Evolutionary conservation across 2,329 filamentous ascomycete genomes (phyloP).

Genomic region (Neonectria punicea): DNA sequence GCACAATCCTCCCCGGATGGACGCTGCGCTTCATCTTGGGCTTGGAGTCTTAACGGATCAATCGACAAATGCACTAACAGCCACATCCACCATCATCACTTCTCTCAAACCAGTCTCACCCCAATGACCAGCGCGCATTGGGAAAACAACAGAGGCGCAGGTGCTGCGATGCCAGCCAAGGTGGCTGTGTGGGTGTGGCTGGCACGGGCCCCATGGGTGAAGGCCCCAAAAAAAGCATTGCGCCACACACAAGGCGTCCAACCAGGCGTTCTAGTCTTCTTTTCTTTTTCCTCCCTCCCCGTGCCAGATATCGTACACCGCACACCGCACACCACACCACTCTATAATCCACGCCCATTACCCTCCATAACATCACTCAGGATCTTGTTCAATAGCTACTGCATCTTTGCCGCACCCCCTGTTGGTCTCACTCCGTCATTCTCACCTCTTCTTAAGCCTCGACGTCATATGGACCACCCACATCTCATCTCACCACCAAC

Average conservation of each 20-base stretch:
- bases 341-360: too few species aligned
- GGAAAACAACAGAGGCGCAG: conserved; percentile 7
- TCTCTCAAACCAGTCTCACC: background rate
- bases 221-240: conserved; percentile 5
- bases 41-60: background rate
- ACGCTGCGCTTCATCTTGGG: background rate
- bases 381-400: background rate
- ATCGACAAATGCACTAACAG: background rate
- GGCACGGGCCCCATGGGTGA: background rate
- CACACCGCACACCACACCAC: background rate
- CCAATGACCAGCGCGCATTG: too few species aligned
- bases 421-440: background rate
- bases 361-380: background rate
- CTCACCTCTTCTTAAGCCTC: background rate
- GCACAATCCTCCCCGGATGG: background rate
- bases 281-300: background rate
- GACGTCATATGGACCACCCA: background rate
- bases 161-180: background rate
- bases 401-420: background rate
- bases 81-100: background rate
- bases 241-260: conserved; percentile 31
- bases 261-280: conserved; percentile 11
- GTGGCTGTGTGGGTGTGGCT: conserved; percentile 7
- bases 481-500: background rate
- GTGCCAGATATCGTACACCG: background rate